Evolutionary conservation across 2,329 filamentous ascomycete species (phyloP), one percentile per base, ranked within the genome.

Genomic region (Nigrospora oryzae): DNA sequence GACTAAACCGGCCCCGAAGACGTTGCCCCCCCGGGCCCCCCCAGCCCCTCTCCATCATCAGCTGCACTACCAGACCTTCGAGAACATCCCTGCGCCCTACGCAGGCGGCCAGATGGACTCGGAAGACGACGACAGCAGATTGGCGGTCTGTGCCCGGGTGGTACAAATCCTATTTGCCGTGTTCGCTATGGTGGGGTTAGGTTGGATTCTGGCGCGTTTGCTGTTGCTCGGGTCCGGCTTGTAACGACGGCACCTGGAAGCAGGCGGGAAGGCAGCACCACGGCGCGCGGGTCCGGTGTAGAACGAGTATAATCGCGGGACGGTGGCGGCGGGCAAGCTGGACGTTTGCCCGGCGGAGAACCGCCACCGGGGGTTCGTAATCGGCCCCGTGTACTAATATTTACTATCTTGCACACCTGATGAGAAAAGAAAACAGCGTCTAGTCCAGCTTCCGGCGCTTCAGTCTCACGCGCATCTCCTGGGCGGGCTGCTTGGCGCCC

Each of bases 401-500:
- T 28, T 28, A 28, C 23, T 28, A 7, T 28, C 23, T 28, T 6
- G 2, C 2, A 28, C 23, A 28, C 23, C 5, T 5, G 23, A 28
- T 2, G 7, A 28, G 7, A 28, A 28, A 28, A 28, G 10, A 10
- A 28, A 23, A 23, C 19, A 4, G 4, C 10, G 5, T 28, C 23
- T 28, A 28, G 7, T 28, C 23, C 5, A 28, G 10, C 23, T 28
- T 28, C 7, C 49, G 49, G 12, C 44, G 36, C 36, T 19, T 41
- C 32, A 52, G 40, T 8, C 44, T 30, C 19, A 52, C 50, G 15
- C 49, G 45, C 11, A 52, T 45, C 14, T 52, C 50, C 31, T 49
- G 36, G 10, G 43, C 43, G n/a, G 50, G 50, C 42, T 48, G 47
- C 39, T 42, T 47, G 10, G 63, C 28, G 55, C 50, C 50, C 14